phyloP scores from a whole-genome alignment of 2,329 filamentous ascomycete species.

The Ramularia collo-cygni region DNA sequence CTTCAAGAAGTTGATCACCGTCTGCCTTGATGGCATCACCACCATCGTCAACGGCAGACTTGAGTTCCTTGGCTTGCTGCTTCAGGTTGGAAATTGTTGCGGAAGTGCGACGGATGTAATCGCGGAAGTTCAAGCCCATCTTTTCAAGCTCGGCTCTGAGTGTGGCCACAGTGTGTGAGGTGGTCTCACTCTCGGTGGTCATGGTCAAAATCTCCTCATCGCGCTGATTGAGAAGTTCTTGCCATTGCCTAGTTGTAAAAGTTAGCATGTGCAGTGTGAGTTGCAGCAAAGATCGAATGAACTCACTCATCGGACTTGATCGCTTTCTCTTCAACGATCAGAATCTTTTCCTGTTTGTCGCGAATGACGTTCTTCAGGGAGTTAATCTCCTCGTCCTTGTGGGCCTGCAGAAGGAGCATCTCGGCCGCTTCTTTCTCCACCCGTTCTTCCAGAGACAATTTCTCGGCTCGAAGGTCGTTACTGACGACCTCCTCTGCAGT shows the following conservation, averaged over 20 bases:
- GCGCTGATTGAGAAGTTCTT: constrained; percentile 33
- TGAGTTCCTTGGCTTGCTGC: constrained; percentile 21
- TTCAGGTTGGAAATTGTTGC: constrained; percentile 31
- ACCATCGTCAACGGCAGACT: constrained; percentile 19
- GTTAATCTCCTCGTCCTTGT: constrained; percentile 29
- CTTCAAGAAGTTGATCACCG: constrained; percentile 17
- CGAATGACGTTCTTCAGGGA: constrained; percentile 23
- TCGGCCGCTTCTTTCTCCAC: constrained; percentile 31
- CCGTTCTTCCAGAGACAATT: constrained; percentile 28
- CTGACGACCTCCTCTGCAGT: constrained; percentile 16
- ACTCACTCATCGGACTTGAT: constrained; percentile 32
- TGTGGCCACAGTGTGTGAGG: constrained; percentile 18
- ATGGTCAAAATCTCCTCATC: constrained; percentile 35
- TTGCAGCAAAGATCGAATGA: neutral
- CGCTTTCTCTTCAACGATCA: constrained; percentile 27
- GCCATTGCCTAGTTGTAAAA: constrained; percentile 20
- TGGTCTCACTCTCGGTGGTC: constrained; percentile 18
- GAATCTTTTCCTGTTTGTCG: constrained; percentile 31
- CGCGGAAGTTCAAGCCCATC: constrained; percentile 24
- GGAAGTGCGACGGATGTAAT: constrained; percentile 30
- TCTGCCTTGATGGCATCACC: constrained; percentile 18
- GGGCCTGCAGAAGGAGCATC: constrained; percentile 30
- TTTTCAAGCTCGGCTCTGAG: constrained; percentile 24
- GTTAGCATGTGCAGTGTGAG: neutral
- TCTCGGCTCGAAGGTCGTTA: constrained; percentile 22